Conservation (phyloP, 2,329 filamentous ascomycete genomes). For the Penicillium thymicola region DNA sequence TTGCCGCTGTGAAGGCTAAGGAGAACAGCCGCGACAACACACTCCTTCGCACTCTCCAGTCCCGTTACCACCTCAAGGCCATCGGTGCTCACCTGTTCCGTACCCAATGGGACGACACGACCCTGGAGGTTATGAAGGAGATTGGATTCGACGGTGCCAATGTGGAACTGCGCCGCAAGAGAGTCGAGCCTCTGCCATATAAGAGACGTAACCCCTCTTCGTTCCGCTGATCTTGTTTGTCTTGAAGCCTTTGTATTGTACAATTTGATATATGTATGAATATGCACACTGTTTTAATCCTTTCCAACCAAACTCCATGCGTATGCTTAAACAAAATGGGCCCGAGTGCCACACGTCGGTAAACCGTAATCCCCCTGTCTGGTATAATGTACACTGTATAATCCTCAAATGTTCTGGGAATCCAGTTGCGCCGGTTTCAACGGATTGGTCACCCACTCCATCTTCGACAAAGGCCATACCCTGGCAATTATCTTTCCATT, state of each 20-base stretch:
- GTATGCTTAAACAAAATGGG: constrained; percentile 15
- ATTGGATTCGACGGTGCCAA: constrained; percentile 71
- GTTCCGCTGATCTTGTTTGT: constrained; percentile 38
- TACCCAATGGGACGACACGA: constrained; percentile 83
- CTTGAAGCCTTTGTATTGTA: constrained; percentile 38
- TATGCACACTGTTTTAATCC: constrained; percentile 32
- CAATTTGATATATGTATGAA: constrained; percentile 43
- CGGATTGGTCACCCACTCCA: constrained; percentile 38
- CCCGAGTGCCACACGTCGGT: not conserved
- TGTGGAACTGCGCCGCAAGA: constrained; percentile 79
- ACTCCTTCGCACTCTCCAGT: constrained; percentile 69
- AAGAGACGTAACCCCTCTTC: constrained; percentile 55
- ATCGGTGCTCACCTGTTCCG: constrained; percentile 88
- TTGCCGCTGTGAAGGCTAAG: constrained; percentile 53
- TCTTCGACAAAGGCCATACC: constrained; percentile 36
- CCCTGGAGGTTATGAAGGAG: constrained; percentile 79
- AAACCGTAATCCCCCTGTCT: not conserved
- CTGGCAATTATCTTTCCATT: constrained; percentile 72
- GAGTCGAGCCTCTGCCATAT: constrained; percentile 65
- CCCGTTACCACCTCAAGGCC: constrained; percentile 65
- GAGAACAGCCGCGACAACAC: constrained; percentile 62
- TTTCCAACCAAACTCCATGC: constrained; percentile 28
- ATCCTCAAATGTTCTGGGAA: constrained; percentile 1
- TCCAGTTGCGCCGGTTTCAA: constrained; percentile 32
- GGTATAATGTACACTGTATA: not conserved